Base-by-base conservation (phyloP, 202 grass and related monocot genomes). In the Zoysia matrella region DNA sequence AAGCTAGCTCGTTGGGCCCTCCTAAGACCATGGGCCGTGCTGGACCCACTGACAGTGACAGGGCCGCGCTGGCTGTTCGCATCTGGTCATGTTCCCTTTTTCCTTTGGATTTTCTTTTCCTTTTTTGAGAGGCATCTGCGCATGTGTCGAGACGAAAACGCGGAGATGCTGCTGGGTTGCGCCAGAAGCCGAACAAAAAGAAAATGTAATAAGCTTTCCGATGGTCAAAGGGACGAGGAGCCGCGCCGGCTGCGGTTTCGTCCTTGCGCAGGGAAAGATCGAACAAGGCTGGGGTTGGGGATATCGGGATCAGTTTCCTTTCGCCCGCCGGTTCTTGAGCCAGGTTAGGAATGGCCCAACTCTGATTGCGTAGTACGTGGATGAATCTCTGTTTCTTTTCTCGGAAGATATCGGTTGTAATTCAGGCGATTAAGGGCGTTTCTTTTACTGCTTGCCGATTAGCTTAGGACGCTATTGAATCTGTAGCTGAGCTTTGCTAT, bases 301-400 rank as follows among this genome's bases (percentile, higher is more conserved):
- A 39, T 52, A 53, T 41, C 77, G 39, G 82, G 82, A 89, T 77
- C 72, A 73, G 7, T 43, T 12, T 22, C 68, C 71, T 22, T 2
- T 15, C 55, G 45, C 11, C 15, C 39, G 13, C 36, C 39, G 47
- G 10, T 47, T 65, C 74, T 54, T 45, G 0, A 30, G 53, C 78
- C 67, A 86, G 87, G 87, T 85, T 80, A 53, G 3, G 30, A 18
- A 22, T 14, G 14, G 8, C 7, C 16, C 8, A 16, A 13, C 58
- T 76, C 46, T 50, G 63, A 47, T 42, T 65, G 66, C 16, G 6
- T 42, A 6, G 22, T 22, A 22, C 15, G 2, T 12, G 45, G 48
- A 11, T 12, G 67, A 75, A 88, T 84, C 75, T 43, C 86, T 43
- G 75, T 64, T 18, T 55, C 74, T 71, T 58, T 22, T 22, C 22